Evolutionary conservation across 2,329 filamentous ascomycete genomes (phyloP), one percentile per base, ranked within the genome.

Genomic region (Clonostachys sp.): DNA sequence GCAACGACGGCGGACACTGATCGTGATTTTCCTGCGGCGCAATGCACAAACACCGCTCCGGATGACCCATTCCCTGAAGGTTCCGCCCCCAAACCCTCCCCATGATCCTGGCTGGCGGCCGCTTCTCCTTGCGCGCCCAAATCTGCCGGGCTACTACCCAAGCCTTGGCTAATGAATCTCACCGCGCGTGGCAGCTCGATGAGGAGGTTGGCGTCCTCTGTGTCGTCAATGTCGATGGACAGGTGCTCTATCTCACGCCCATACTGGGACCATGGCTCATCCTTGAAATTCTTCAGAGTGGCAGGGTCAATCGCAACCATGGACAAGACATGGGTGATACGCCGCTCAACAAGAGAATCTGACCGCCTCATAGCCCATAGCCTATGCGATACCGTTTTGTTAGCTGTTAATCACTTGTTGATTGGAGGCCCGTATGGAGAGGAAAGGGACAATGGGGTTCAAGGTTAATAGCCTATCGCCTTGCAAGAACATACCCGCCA

Each of bases 1-100:
- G 94, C 92, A 49, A 95, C 79, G 47, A 89, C 79, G 54, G 89
- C 81, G 34, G 90, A 86, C 55, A 92, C 88, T 43, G 92, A 97
- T 50, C 94, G 88, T 34, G 91, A 96, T 70, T 95, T 95, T 46
- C 94, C 94, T 84, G 96, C 96, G 18, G 91, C 92, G 76, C 94
- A 96, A 69, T 79, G 75, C 10, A 83, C 78, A 48, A 76, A 77
- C 30, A 83, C 77, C 13, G 68, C 76, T 30, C 70, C 70, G 50
- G 49, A 53, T 30, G 24, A 77, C 30, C 83, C 77, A 13, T 68
- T 75, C 30, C 70, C 70, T 50, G 49, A 53, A 42, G 34, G 51
- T 50, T 45, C 53, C 47, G 49, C 44, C 43, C 53, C 45, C 14
- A 52, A 35, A 18, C 50, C 51, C 30, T 55, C 49, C 41, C 53